Evolutionary conservation across 148 eudicot species (phyloP).

Genomic region (Cornus controversa): DNA sequence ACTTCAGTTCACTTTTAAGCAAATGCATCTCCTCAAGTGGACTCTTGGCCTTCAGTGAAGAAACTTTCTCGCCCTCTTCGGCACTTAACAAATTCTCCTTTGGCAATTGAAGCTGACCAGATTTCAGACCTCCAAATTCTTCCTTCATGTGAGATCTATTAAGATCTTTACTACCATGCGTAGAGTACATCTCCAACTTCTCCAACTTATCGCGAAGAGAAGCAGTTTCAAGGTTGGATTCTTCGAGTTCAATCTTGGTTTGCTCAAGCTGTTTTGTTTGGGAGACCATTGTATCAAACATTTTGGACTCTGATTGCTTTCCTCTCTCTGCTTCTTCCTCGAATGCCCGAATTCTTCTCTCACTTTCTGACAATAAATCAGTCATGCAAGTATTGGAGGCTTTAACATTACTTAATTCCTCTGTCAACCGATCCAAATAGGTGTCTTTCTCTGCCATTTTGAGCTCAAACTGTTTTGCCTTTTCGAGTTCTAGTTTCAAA

Average conservation of each 20-base stretch:
- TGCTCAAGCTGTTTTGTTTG: conserved; percentile 56
- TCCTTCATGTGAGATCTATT: conserved; percentile 13
- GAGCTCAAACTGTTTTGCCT: conserved; percentile 38
- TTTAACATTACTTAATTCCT: conserved; percentile 31
- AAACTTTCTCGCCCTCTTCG: conserved; percentile 22
- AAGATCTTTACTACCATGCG: background rate
- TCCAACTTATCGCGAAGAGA: conserved; percentile 42
- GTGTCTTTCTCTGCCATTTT: conserved; percentile 32
- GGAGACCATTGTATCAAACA: conserved; percentile 28
- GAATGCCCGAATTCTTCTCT: conserved; percentile 45
- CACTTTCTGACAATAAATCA: conserved; percentile 26
- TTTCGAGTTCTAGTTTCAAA: conserved; percentile 40
- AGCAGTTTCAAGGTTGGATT: conserved; percentile 43
- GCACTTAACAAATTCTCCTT: conserved; percentile 22
- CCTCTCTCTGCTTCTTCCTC: conserved; percentile 47
- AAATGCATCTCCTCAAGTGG: conserved; percentile 37
- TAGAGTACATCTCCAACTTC: conserved; percentile 18
- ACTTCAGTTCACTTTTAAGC: conserved; percentile 48
- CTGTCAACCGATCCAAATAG: conserved; percentile 22
- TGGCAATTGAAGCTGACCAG: conserved; percentile 34
- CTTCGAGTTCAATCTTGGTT: conserved; percentile 39
- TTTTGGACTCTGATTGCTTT: conserved; percentile 40
- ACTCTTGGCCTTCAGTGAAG: conserved; percentile 18
- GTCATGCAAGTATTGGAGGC: conserved; percentile 21
- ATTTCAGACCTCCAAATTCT: conserved; percentile 24